Percentiles rank a stretch among this genome's conserved stretches.
phyloP scores from a whole-genome alignment of 345 rosid genomes.

The Corymbia maculata region DNA sequence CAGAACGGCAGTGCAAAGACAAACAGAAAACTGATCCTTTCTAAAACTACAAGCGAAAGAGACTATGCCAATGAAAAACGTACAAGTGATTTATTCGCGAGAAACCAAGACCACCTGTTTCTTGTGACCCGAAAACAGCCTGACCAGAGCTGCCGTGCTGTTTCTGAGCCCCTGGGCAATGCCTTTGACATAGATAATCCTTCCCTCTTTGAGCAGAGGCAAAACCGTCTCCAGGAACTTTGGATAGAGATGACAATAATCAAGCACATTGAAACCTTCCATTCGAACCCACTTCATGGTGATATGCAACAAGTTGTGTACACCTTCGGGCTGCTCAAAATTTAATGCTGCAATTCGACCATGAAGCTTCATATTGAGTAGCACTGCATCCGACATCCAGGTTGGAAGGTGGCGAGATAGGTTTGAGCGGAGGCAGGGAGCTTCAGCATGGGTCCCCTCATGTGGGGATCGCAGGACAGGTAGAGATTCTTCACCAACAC shows the following conservation, averaged over 20 bases:
- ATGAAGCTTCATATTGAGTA: background rate
- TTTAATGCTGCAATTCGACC: background rate
- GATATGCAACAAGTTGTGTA: background rate
- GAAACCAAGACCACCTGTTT: background rate
- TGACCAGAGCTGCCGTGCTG: background rate
- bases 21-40: background rate
- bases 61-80: background rate
- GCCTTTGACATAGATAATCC: background rate
- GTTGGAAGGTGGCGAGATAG: background rate
- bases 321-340: background rate
- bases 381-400: background rate
- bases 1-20: background rate
- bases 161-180: background rate
- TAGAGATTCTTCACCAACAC: background rate
- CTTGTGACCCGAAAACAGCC: background rate
- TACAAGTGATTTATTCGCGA: background rate
- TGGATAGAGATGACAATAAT: background rate
- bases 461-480: background rate
- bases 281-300: background rate
- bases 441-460: background rate
- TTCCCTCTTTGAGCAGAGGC: background rate
- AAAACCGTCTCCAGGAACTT: background rate
- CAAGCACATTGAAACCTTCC: background rate
- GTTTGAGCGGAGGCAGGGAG: background rate
- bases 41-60: background rate